Percentiles rank a stretch among this genome's conserved stretches.
phyloP scores from a whole-genome alignment of 1,284 basidiomycete species.

The Ceratobasidium papillatum region DNA sequence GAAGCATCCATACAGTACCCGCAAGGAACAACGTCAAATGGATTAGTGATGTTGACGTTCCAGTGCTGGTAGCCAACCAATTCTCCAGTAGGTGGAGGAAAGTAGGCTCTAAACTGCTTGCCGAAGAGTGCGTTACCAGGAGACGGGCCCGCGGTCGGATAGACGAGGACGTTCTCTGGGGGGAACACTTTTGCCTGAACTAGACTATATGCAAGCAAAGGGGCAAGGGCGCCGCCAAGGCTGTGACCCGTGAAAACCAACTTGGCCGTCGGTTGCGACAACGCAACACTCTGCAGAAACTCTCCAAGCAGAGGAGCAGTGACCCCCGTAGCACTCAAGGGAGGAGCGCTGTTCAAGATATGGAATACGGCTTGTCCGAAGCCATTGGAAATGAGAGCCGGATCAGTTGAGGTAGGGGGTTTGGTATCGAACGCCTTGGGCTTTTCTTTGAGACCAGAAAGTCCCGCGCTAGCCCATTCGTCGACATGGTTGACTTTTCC shows the following conservation, averaged over 20 bases:
- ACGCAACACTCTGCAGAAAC: too few relatives aligned
- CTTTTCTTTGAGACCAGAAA: too few relatives aligned
- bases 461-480: too few relatives aligned
- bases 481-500: too few relatives aligned
- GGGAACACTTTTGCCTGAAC: background rate
- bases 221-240: conserved; percentile 31
- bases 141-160: conserved; percentile 18
- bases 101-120: background rate
- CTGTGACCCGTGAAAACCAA: conserved; percentile 37
- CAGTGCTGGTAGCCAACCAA: conserved; percentile 8
- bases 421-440: too few relatives aligned
- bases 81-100: background rate
- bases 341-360: background rate
- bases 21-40: conserved; percentile 27
- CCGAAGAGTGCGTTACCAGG: conserved; percentile 25
- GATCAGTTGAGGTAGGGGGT: background rate
- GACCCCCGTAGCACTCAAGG: background rate
- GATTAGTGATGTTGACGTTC: conserved; percentile 37
- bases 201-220: conserved; percentile 8
- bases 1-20: conserved; percentile 2
- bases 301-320: background rate
- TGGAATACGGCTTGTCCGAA: background rate
- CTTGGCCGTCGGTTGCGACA: background rate
- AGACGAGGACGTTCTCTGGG: background rate
- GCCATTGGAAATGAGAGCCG: background rate